Evolutionary conservation across 1,139 yeast species (phyloP).

Genomic region (Hyphopichia fennica): DNA sequence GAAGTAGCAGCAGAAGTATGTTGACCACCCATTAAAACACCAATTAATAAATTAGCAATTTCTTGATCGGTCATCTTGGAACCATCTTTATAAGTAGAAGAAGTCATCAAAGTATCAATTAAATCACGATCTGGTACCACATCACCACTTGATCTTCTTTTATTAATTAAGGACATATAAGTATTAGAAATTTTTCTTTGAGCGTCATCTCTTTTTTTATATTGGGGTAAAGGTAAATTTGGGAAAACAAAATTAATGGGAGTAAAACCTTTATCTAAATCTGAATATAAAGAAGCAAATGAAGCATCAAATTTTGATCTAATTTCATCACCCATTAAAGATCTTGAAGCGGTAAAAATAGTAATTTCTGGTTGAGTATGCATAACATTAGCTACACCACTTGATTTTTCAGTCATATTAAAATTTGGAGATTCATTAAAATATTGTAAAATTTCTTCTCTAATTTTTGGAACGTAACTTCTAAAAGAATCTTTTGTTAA

Average conservation of each 20-base stretch:
- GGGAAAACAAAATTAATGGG: constrained; percentile 97
- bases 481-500: constrained; percentile 83
- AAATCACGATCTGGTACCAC: constrained; percentile 79
- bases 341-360: constrained; percentile 91
- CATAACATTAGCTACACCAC: constrained; percentile 71
- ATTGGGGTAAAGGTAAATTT: constrained; percentile 83
- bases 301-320: constrained; percentile 78
- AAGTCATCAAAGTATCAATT: constrained; percentile 81
- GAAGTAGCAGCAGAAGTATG: constrained; percentile 97
- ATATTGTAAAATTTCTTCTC: constrained; percentile 71
- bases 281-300: constrained; percentile 84
- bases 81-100: constrained; percentile 90
- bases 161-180: constrained; percentile 72
- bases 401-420: constrained; percentile 33
- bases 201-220: constrained; percentile 83
- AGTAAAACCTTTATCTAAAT: constrained; percentile 94
- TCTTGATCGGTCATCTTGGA: constrained; percentile 91
- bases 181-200: constrained; percentile 78
- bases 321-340: constrained; percentile 88
- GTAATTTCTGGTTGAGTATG: constrained; percentile 92
- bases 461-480: constrained; percentile 83
- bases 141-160: constrained; percentile 74
- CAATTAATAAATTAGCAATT: constrained; percentile 90
- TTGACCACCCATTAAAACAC: constrained; percentile 98
- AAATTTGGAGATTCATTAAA: constrained; percentile 54